Conservation (phyloP, 768 basidiomycete species). For the Mycena rosella region DNA sequence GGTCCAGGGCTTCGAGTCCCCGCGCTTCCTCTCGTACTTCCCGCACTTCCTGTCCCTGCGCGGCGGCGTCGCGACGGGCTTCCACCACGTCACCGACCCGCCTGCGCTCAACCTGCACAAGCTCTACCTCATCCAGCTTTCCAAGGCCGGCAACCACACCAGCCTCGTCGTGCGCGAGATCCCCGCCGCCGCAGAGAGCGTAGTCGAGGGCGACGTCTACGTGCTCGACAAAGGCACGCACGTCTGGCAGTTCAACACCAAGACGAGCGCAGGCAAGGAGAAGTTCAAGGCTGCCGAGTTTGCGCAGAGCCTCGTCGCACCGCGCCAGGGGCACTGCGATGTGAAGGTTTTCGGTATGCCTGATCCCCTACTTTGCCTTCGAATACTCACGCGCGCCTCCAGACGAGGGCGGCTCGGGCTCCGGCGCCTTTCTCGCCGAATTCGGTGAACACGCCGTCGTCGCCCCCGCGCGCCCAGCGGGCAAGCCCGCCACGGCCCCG, state of each 20-base stretch:
- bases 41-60: constrained; percentile 58
- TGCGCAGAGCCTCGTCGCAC: constrained; percentile 58
- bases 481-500: constrained; percentile 19
- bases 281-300: constrained; percentile 74
- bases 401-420: constrained; percentile 68
- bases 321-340: constrained; percentile 56
- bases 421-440: constrained; percentile 60
- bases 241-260: constrained; percentile 71
- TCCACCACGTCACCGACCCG: constrained; percentile 62
- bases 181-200: constrained; percentile 55
- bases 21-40: constrained; percentile 64
- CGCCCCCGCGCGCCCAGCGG: constrained; percentile 24
- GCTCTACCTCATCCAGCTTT: constrained; percentile 63
- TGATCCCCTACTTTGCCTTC: neutral
- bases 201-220: constrained; percentile 69
- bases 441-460: constrained; percentile 53
- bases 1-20: constrained; percentile 69
- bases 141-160: constrained; percentile 40
- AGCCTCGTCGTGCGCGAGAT: constrained; percentile 65
- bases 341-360: constrained; percentile 63
- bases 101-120: constrained; percentile 59
- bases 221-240: constrained; percentile 68
- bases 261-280: constrained; percentile 65
- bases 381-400: neutral
- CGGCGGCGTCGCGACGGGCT: constrained; percentile 65